Evolutionary conservation across 2,329 filamentous ascomycete genomes (phyloP).

Genomic region (Aspergillus unguis): DNA sequence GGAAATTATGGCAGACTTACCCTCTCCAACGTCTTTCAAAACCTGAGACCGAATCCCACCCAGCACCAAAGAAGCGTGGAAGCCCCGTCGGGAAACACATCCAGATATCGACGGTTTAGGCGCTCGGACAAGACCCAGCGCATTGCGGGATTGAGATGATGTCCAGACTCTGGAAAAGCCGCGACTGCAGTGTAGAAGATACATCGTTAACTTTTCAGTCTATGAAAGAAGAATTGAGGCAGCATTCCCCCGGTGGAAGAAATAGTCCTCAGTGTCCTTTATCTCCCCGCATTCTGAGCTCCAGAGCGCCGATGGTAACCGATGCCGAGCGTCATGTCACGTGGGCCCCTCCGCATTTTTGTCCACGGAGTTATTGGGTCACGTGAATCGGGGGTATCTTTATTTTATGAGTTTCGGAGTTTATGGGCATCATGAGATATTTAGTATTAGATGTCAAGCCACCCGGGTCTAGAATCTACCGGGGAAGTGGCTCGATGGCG

Average conservation of each 20-base stretch:
- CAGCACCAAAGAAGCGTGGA: conserved; percentile 34
- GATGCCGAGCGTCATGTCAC: conserved; percentile 21
- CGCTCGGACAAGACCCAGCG: conserved; percentile 25
- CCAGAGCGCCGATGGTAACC: conserved; percentile 24
- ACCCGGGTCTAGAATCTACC: not conserved
- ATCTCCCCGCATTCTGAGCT: conserved; percentile 15
- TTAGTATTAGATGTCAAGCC: not conserved
- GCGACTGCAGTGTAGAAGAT: conserved; percentile 29
- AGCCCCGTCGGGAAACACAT: conserved; percentile 28
- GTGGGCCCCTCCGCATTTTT: conserved; percentile 23
- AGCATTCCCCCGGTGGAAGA: conserved; percentile 3
- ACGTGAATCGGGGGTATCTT: not conserved
- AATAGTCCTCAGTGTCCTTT: conserved; percentile 2
- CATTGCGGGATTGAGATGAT: conserved; percentile 23
- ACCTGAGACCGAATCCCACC: conserved; percentile 40
- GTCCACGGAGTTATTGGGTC: not conserved
- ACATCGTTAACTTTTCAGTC: conserved; percentile 23
- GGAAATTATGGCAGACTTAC: conserved; percentile 22
- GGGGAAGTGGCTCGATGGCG: not conserved
- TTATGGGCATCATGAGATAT: not conserved
- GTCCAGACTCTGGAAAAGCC: conserved; percentile 28
- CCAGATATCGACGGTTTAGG: conserved; percentile 11
- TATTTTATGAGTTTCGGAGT: not conserved
- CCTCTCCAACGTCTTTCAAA: conserved; percentile 44
- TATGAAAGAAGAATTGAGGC: not conserved